A percentile compares a stretch with the other conserved stretches of the same genome.
These are phyloP conservation scores for Fagus sylvatica DNA, from an alignment of 306 rosid genomes.

Conservation along the genomic window DNA sequence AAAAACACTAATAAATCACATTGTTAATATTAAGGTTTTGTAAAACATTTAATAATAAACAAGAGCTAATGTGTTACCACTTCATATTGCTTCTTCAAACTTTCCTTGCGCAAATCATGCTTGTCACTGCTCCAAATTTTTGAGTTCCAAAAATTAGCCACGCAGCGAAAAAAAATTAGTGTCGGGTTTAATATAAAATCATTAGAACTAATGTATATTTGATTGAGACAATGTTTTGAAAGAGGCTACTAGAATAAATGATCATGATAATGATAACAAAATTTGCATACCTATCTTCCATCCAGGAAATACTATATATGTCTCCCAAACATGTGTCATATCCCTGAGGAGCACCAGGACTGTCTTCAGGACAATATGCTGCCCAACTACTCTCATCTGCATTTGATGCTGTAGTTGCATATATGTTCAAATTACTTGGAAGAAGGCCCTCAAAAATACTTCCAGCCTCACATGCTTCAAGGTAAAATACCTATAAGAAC, in stretches of 20 bases:
- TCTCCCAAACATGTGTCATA: constrained; percentile 66
- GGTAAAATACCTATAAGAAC: constrained; percentile 31
- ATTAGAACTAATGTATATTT: too few species aligned
- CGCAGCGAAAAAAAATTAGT: too few species aligned
- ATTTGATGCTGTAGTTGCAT: constrained; percentile 67
- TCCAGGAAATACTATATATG: constrained; percentile 63
- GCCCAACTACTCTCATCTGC: constrained; percentile 47
- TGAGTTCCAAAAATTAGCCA: too few species aligned
- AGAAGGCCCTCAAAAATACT: constrained; percentile 74
- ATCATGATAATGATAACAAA: too few species aligned
- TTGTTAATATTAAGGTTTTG: too few species aligned
- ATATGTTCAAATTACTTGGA: constrained; percentile 47
- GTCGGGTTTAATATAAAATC: too few species aligned
- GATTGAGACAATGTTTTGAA: too few species aligned
- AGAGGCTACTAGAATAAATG: too few species aligned
- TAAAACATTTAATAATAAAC: too few species aligned
- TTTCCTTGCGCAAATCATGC: constrained; percentile 38
- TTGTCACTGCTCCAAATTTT: constrained; percentile 12
- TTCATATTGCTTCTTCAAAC: constrained; percentile 35
- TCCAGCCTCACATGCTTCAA: constrained; percentile 86
- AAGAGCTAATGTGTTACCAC: constrained; percentile 18
- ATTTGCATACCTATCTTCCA: constrained; percentile 80
- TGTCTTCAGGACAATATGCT: constrained; percentile 37
- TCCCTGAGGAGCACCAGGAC: constrained; percentile 8
- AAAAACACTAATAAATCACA: too few species aligned